Evolutionary conservation across 169 alveolate genomes (phyloP).

Genomic region (Eimeria sp.): DNA sequence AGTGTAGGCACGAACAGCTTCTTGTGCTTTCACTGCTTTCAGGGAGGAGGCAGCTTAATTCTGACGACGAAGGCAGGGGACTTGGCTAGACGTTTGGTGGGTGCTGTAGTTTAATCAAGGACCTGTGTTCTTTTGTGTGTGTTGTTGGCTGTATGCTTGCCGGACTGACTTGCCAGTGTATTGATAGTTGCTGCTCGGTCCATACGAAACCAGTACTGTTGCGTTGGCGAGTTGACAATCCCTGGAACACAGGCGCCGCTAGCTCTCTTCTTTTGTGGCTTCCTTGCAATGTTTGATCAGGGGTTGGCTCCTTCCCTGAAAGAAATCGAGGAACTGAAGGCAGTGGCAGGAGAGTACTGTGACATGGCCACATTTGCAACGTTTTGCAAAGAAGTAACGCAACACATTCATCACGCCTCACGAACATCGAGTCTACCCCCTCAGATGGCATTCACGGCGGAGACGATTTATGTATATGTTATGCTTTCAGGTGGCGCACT

Average conservation of each 20-base stretch:
- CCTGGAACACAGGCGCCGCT: neutral
- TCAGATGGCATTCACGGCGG: neutral
- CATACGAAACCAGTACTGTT: neutral
- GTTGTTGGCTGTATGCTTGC: neutral
- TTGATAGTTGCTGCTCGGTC: neutral
- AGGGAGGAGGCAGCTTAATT: constrained; percentile 67
- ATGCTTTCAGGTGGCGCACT: constrained; percentile 54
- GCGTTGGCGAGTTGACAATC: neutral
- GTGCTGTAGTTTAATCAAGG: neutral
- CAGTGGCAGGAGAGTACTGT: constrained; percentile 58
- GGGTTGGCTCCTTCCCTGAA: constrained; percentile 65
- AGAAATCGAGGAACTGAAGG: constrained; percentile 48
- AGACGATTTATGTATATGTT: neutral
- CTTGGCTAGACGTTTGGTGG: constrained; percentile 60
- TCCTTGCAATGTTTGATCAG: neutral
- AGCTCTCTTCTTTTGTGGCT: neutral
- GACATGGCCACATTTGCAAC: constrained; percentile 65
- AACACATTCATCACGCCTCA: neutral
- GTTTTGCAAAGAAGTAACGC: constrained; percentile 51
- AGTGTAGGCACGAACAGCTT: neutral
- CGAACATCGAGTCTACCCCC: neutral
- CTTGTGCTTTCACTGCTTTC: neutral
- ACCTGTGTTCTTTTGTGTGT: neutral
- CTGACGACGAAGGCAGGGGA: constrained; percentile 67
- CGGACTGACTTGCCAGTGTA: neutral